Conservation (phyloP, 2,329 filamentous ascomycete genomes). For the Phaeosphaeria sp. region DNA sequence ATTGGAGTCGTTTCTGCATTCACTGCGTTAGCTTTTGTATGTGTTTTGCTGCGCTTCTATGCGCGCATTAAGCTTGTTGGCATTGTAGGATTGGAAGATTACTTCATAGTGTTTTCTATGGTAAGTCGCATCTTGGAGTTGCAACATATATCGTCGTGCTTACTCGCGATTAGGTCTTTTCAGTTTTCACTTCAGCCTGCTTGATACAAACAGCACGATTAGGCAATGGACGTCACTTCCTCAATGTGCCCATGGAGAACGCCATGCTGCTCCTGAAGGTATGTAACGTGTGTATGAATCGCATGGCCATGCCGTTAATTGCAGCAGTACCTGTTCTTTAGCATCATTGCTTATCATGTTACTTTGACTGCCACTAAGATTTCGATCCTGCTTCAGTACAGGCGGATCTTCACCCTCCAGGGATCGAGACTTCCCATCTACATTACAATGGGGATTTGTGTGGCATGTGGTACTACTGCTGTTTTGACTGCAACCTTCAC, state of each 20-base stretch:
- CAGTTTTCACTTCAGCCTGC: neutral
- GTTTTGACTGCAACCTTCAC: slow-evolving; percentile 19
- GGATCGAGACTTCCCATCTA: slow-evolving; percentile 23
- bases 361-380: slow-evolving; percentile 26
- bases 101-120: slow-evolving; percentile 16
- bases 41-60: slow-evolving; percentile 12
- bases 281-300: neutral
- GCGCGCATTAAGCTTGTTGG: slow-evolving; percentile 7
- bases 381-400: slow-evolving; percentile 30
- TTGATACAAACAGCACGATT: slow-evolving; percentile 2
- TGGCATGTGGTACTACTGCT: slow-evolving; percentile 11
- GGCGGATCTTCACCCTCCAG: slow-evolving; percentile 25
- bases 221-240: slow-evolving; percentile 24
- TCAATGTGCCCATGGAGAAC: slow-evolving; percentile 14
- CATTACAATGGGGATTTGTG: slow-evolving; percentile 20
- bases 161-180: neutral
- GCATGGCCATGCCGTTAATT: slow-evolving; percentile 1
- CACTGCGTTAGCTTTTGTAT: slow-evolving; percentile 11
- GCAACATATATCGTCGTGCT: neutral
- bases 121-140: slow-evolving; percentile 4
- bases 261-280: slow-evolving; percentile 14
- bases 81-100: slow-evolving; percentile 13
- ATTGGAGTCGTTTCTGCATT: slow-evolving; percentile 8
- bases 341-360: slow-evolving; percentile 23
- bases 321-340: slow-evolving; percentile 26